Evolutionary conservation across 371 early-diverging fungal species (phyloP), one percentile per base, ranked within the genome.

Genomic region (Coemansia sp.): DNA sequence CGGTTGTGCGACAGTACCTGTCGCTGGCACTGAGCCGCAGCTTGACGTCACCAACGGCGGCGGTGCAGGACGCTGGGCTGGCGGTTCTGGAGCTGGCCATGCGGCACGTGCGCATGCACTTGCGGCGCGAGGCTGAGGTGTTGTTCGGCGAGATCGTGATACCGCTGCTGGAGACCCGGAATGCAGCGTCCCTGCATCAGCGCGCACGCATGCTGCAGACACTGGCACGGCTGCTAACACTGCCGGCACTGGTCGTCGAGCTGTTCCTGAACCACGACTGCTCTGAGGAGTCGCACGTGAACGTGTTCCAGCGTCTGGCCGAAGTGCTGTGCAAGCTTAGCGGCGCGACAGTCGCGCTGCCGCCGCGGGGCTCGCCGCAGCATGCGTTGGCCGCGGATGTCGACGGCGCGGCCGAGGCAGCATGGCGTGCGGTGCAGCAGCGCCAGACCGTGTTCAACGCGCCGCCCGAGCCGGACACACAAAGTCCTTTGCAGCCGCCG

Each of bases 191-290:
- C 14, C 58, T 80, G 55, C 42, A 68, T 33, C 80, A 77, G 59
- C 77, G 80, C 48, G 75, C 61, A 1, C 68, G 71, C 5, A 39
- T 80, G 57, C 61, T 87, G 34, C 82, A 78, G 60, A 78, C 81
- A 11, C 66, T 87, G 30, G 76, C 68, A 30, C 76, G 81, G 39
- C 81, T 90, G 36, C 84, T 94, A 60, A 77, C 83, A 34, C 90
- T 92, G 66, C 93, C 96, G n/a, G 85, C 88, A 42, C 83, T 92
- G 0, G 78, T 97, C 8, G 95, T 98, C 4, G 99, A 98, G 69
- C 83, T 98, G 35, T 98, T 95, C 61, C 82, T 98, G 41, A 97
- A 97, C 79, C 97, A 96, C 72, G 99, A 98, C 77, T 98, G 99
- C 74, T 92, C 90, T 59, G 80, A 84, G 41, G 83, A 87, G 64